Conservation (phyloP, 2,329 filamentous ascomycete species). For the Colletotrichum lindemuthianum region DNA sequence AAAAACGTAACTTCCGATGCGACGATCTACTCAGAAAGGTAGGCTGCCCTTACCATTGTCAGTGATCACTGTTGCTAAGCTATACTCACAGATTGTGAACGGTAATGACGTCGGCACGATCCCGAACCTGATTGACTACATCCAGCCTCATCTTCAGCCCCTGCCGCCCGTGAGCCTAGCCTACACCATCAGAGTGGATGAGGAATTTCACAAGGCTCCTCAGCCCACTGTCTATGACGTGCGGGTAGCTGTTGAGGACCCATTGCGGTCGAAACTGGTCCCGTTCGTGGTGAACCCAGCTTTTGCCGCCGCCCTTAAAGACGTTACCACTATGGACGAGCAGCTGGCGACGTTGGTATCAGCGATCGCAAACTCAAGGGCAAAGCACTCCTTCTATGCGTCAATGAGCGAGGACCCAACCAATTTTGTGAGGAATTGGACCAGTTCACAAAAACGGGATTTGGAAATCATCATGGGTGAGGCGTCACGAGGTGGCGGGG, state of each 20-base stretch:
- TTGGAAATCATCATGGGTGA: conserved; percentile 90
- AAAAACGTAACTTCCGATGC: conserved; percentile 91
- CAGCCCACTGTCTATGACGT: conserved; percentile 90
- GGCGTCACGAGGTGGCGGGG: conserved; percentile 70
- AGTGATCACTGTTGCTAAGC: not conserved
- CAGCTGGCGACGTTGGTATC: conserved; percentile 86
- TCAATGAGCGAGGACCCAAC: conserved; percentile 83
- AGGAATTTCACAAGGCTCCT: conserved; percentile 79
- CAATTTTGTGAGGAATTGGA: conserved; percentile 86
- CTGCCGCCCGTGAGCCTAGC: conserved; percentile 84
- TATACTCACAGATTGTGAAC: conserved; percentile 69
- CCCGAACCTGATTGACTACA: conserved; percentile 83
- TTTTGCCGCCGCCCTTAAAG: conserved; percentile 77
- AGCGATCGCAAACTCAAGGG: conserved; percentile 84
- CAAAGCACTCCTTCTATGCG: conserved; percentile 88
- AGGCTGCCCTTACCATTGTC: conserved; percentile 44
- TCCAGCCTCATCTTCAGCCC: conserved; percentile 80
- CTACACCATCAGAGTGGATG: conserved; percentile 94
- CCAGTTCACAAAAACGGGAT: conserved; percentile 90
- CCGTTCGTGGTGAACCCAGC: conserved; percentile 75
- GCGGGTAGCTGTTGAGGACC: conserved; percentile 84
- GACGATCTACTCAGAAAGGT: conserved; percentile 85
- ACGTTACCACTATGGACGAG: conserved; percentile 82
- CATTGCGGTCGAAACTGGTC: conserved; percentile 74
- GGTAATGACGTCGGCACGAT: conserved; percentile 83